Evolutionary conservation across 1,284 basidiomycete species (phyloP), one percentile per base, ranked within the genome.

Genomic region (Schizophyllum commune): DNA sequence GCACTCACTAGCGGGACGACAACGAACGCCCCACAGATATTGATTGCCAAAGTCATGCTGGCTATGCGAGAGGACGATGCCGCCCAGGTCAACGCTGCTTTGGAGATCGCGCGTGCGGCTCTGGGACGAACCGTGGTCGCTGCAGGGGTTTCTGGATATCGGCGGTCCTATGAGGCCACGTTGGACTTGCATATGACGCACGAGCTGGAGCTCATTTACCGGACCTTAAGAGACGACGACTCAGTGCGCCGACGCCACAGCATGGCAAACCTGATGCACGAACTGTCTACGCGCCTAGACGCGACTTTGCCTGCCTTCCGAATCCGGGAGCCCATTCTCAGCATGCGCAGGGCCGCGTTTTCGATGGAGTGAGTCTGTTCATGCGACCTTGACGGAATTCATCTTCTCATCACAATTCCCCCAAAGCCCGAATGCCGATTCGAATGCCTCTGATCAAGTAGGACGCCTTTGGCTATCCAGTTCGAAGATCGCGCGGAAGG

Each of bases 401-500:
- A 58, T 58, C 56, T 62, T 47, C 52, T 64, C n/a, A 56, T 60
- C 21, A 33, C 34, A 3, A 22, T 52, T 13, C 55, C 56, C 20
- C 52, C 58, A 67, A 39, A 64, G 52, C 4, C 60, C 75, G 76
- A 27, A 68, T 71, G 20, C 68, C 68, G 56, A 70, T 76, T 34
- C 74, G 73, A 33, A 66, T 72, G 20, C 71, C 72, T 55, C 77
- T 51, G 75, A 75, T 8, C 87, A 91, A 66, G 85, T 95, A 39
- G 91, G 93, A 1, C 82, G 83, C 58, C 86, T 92, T 1, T 99
- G 97, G 97, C 83, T 99, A 15, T 81, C 86, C 19, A 98, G 92
- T 61, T 91, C 96, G 17, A 98, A 97, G 72, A 95, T 96, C 63
- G 96, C 97, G 13, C 82, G 97, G 58, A 98, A 97, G 71, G 92